phyloP scores from a whole-genome alignment of 495 filamentous ascomycete genomes.

The Podospora anserina region DNA sequence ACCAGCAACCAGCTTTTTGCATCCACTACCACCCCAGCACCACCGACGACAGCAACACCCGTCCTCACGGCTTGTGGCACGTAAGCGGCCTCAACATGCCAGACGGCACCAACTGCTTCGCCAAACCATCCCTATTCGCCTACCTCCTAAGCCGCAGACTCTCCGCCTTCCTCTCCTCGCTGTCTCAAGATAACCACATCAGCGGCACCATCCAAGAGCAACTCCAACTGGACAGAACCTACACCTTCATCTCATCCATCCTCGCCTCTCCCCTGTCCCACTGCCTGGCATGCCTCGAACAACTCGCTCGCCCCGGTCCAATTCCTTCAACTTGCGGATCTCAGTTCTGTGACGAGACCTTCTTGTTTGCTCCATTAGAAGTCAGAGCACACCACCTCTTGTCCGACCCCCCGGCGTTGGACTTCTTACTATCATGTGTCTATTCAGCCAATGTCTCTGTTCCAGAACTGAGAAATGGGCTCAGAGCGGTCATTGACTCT shows the following conservation, averaged over 20 bases:
- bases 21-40: conserved; percentile 17
- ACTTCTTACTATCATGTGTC: conserved; percentile 14
- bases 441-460: conserved; percentile 4
- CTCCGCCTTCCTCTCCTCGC: neutral
- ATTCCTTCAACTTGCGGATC: conserved; percentile 13
- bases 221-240: conserved; percentile 1
- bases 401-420: conserved; percentile 13
- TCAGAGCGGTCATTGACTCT: conserved; percentile 15
- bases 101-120: conserved; percentile 16
- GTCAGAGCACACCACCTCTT: conserved; percentile 11
- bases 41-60: conserved; percentile 8
- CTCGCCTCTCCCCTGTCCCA: conserved; percentile 8
- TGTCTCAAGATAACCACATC: neutral
- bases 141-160: conserved; percentile 19
- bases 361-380: conserved; percentile 16
- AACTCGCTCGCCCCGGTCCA: conserved; percentile 2
- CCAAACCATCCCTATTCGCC: conserved; percentile 9
- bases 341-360: conserved; percentile 2
- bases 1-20: conserved; percentile 20
- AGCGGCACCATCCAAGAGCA: neutral
- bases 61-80: conserved; percentile 10
- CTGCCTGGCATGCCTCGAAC: conserved; percentile 12
- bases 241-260: conserved; percentile 7
- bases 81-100: conserved; percentile 11
- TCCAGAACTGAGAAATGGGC: neutral